phyloP scores from a whole-genome alignment of 345 rosid species.

The Citrus maxima region DNA sequence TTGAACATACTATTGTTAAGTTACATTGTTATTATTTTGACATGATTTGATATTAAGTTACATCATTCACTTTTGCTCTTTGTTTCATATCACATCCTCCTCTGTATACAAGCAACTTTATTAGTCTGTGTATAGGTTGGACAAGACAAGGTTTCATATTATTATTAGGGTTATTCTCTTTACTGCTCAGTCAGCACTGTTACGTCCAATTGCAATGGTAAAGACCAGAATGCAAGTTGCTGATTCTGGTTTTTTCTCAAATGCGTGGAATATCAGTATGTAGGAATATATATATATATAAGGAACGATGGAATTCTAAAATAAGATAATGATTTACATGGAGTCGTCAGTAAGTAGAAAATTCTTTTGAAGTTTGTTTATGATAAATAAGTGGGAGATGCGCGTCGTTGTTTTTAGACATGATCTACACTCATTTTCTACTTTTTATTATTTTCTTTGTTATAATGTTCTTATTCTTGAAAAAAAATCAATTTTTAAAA shows the following conservation, averaged over 20 bases:
- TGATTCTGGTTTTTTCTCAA: conserved; percentile 39
- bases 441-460: too few relatives aligned
- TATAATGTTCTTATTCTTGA: too few relatives aligned
- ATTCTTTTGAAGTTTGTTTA: too few relatives aligned
- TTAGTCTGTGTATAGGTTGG: conserved; percentile 31
- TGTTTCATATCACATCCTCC: background rate
- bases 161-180: conserved; percentile 53
- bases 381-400: too few relatives aligned
- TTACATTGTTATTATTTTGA: background rate
- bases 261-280: conserved; percentile 34
- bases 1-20: background rate
- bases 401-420: too few relatives aligned
- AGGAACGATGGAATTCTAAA: conserved; percentile 38
- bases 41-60: background rate
- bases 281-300: conserved; percentile 16
- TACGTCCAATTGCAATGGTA: conserved; percentile 60
- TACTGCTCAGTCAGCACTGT: conserved; percentile 48
- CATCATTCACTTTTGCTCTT: background rate
- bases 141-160: conserved; percentile 57
- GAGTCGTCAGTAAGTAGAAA: too few relatives aligned
- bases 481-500: too few relatives aligned
- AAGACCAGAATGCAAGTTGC: conserved; percentile 68
- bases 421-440: too few relatives aligned
- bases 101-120: background rate
- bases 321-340: too few relatives aligned